phyloP scores from a whole-genome alignment of 2,329 filamentous ascomycete species.

The Domatiomyces catenatus region DNA sequence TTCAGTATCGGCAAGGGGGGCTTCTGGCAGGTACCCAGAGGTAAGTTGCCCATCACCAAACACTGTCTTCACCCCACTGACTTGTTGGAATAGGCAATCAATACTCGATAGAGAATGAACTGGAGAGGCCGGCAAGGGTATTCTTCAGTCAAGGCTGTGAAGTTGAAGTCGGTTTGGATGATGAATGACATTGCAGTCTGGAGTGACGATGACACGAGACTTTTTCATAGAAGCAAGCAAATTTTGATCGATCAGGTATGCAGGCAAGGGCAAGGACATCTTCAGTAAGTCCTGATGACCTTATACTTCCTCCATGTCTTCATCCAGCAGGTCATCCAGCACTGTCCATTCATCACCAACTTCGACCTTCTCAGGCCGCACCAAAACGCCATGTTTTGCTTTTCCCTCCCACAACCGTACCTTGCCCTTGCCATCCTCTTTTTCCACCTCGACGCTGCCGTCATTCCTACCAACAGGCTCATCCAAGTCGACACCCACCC shows the following conservation, averaged over 20 bases:
- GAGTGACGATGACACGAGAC: too few relatives aligned
- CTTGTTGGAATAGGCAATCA: conserved; percentile 59
- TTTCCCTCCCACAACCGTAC: conserved; percentile 40
- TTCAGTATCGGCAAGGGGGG: conserved; percentile 80
- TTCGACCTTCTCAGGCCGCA: conserved; percentile 47
- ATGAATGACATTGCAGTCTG: not conserved
- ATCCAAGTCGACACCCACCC: conserved; percentile 36
- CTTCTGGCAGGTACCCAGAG: conserved; percentile 87
- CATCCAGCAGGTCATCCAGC: conserved; percentile 39
- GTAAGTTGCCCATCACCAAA: conserved; percentile 38
- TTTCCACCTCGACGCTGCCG: conserved; percentile 31
- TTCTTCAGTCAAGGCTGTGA: conserved; percentile 87
- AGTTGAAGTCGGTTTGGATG: conserved; percentile 2
- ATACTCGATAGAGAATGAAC: conserved; percentile 71
- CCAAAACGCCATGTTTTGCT: conserved; percentile 41
- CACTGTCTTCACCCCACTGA: not conserved
- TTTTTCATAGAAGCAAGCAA: not conserved
- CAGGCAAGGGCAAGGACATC: too few relatives aligned
- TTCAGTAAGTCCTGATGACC: not conserved
- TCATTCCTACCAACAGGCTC: conserved; percentile 53
- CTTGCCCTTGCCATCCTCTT: conserved; percentile 3
- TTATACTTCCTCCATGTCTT: conserved; percentile 41
- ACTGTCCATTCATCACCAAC: conserved; percentile 41
- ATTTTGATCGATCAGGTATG: not conserved
- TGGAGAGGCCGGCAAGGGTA: conserved; percentile 52